Base-by-base conservation (phyloP, 495 filamentous ascomycete species). In the Filosporella fistucella region DNA sequence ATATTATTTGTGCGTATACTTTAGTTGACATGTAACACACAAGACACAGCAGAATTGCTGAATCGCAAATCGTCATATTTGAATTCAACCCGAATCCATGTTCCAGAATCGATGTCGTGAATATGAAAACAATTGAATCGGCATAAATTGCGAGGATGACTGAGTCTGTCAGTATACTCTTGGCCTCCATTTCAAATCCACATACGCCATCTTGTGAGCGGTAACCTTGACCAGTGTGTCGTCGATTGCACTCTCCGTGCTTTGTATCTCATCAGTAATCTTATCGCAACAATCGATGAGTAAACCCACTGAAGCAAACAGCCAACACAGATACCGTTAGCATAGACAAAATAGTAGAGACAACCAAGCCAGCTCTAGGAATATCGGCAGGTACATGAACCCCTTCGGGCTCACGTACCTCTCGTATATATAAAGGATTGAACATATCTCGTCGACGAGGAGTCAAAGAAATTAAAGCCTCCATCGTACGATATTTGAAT, bases 91-190 rank as follows among this genome's bases (percentile, higher is more conserved):
- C 72, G 22, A 74, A 59, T 14, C 69, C 72, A 49, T 69, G 66
- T 36, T 69, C 59, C 14, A 77, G 49, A 16, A 77, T 63, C n/a
- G 60, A 62, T 11, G 72, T 70, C n/a, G 62, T 63, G 47, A 76
- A 67, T 17, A 75, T 70, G 52, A 78, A 78, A 16, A 70, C 25
- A 40, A 66, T 67, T 7, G 74, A 77, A 50, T 76, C 71, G 45
- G 58, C 34, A 52, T 76, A 77, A 13, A 78, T 75, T 2, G 62
- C 55, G 38, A 77, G 63, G 16, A 75, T 63, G 18, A 77, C 73
- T 77, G 36, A 12, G 14, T 12, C 16, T 7, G 18, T n/a, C 13
- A 43, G 30, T 37, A 34, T 10, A 21, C 20, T 38, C 13, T 42
- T 12, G 10, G 10, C 5, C 32, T 8, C 6, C 14, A 23, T n/a